phyloP scores from a whole-genome alignment of 345 rosid species.

The Linum tenue region DNA sequence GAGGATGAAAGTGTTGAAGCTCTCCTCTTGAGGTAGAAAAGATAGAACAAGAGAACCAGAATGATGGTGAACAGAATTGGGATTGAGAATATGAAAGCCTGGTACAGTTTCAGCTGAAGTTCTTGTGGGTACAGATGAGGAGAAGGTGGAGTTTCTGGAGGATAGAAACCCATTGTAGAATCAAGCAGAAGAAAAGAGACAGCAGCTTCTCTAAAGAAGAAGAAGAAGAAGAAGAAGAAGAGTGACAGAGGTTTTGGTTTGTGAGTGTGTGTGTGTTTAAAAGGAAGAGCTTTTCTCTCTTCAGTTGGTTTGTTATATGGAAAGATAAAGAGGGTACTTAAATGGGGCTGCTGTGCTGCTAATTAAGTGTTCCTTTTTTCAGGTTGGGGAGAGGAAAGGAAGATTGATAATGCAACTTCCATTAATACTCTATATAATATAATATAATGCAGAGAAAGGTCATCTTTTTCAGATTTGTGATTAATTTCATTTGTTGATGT shows the following conservation, averaged over 20 bases:
- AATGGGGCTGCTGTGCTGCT: no score
- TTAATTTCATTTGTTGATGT: conserved; percentile 18
- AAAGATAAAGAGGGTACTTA: conserved; percentile 11
- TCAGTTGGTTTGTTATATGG: background rate
- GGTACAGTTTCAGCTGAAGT: conserved; percentile 84
- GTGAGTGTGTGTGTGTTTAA: background rate
- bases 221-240: background rate
- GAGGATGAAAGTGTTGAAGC: conserved; percentile 41
- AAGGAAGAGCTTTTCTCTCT: background rate
- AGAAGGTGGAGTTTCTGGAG: conserved; percentile 30
- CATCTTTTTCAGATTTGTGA: conserved; percentile 11
- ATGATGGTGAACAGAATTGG: conserved; percentile 89
- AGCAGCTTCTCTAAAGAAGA: background rate
- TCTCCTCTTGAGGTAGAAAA: conserved; percentile 93
- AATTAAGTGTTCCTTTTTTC: no score
- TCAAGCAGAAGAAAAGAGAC: background rate
- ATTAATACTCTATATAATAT: background rate
- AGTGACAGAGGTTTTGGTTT: conserved; percentile 4
- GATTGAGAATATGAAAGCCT: conserved; percentile 93
- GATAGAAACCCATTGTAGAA: conserved; percentile 51
- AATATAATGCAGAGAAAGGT: no score
- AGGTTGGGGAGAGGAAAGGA: no score
- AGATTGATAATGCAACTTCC: conserved; percentile 6
- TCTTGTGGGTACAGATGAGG: conserved; percentile 77
- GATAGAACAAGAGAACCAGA: conserved; percentile 74